Conservation (phyloP, 2,329 filamentous ascomycete species). For the Colletotrichum sp. region DNA sequence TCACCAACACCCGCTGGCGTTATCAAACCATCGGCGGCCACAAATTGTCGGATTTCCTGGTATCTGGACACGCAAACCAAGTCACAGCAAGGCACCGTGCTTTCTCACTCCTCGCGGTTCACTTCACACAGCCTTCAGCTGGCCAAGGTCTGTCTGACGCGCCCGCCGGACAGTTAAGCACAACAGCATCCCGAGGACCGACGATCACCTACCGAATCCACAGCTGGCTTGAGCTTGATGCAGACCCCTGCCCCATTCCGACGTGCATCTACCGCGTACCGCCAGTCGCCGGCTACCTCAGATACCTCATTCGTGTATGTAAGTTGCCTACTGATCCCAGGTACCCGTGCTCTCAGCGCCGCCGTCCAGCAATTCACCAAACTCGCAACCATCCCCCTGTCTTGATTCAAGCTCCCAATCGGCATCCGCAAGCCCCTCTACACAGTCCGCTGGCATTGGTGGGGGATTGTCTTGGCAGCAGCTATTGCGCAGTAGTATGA, state of each 20-base stretch:
- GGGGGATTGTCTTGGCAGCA: conserved; percentile 16
- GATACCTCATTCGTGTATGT: conserved; percentile 1
- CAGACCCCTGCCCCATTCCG: conserved; percentile 19
- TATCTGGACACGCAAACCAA: neutral
- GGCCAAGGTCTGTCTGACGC: conserved; percentile 9
- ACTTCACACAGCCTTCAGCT: conserved; percentile 2
- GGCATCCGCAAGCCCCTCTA: conserved; percentile 18
- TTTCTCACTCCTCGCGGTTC: neutral
- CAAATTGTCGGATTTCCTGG: neutral
- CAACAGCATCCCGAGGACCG: conserved; percentile 17
- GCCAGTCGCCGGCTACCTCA: neutral
- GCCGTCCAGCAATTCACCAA: neutral
- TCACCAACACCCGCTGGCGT: neutral
- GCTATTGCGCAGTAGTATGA: conserved; percentile 22
- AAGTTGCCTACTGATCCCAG: neutral
- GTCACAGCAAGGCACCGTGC: neutral
- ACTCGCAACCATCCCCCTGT: conserved; percentile 4
- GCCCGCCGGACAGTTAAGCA: conserved; percentile 1
- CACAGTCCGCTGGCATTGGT: conserved; percentile 14
- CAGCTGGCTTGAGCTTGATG: conserved; percentile 20
- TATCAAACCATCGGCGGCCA: neutral
- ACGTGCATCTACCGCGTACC: conserved; percentile 1
- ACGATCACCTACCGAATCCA: conserved; percentile 19
- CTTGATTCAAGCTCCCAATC: conserved; percentile 18
- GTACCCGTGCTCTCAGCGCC: neutral